Base-by-base conservation (phyloP, 164 flowering plant genomes). In the Kalanchoe fedtschenkoi region DNA sequence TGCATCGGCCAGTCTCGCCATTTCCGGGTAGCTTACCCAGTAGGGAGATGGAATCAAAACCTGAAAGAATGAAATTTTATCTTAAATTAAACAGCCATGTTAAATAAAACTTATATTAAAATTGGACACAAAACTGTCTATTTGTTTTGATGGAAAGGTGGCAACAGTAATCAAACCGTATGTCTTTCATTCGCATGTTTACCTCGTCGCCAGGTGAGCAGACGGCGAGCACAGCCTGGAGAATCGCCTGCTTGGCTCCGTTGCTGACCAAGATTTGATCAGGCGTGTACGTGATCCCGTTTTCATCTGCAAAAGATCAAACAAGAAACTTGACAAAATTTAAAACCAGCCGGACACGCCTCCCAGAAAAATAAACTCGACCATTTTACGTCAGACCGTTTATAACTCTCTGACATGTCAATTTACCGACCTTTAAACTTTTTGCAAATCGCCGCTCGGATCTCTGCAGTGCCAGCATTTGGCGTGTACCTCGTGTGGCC, bases 191-290 rank as follows among this genome's bases (percentile, higher is more conserved):
- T n/a, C n/a, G n/a, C n/a, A n/a, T n/a, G 7, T 54, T 77, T 60
- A 89, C 98, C 97, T 93, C 96, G 78, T 93, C 97, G 34, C 95
- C 95, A 6, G 97, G 99, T 15, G 96, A 81, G 69, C 99, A 93
- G 67, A 93, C 95, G 5, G 97, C 96, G 61, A 85, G 78, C 24
- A 85, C 76, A 26, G 95, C 90, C 72, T 93, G 97, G 66, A 81
- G 32, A 65, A 81, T 78, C 64, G 84, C 71, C 68, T 93, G 99
- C 72, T 93, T 90, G 58, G 99, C 99, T 59, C 97, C 99, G 78
- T 90, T 90, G 72, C 97, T 85, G 43, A 93, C 97, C 66, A 93
- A 53, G 74, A 93, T 78, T 74, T 93, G 85, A 70, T 90, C 91
- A 42, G 97, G 96, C 29, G 95, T 72, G 70, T 88, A 93, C 10